These are phyloP conservation scores for Alectoria sarmentosa DNA, from an alignment of 495 filamentous ascomycete genomes.

Conservation along the genomic window DNA sequence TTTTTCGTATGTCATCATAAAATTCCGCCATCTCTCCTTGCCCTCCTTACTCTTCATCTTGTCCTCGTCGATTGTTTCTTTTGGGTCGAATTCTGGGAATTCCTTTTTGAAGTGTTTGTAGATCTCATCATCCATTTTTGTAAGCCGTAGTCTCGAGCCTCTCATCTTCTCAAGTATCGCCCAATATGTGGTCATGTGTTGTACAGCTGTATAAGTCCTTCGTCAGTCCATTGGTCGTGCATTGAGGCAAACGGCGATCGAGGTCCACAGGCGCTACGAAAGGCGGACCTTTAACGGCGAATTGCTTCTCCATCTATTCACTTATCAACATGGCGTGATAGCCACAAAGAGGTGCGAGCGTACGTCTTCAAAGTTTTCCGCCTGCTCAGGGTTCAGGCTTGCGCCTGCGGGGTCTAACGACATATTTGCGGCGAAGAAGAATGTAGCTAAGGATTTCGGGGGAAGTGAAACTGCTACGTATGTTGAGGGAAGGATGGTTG, in stretches of 20 bases:
- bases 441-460: no score
- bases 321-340: slow-evolving; percentile 17
- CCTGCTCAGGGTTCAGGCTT: slow-evolving; percentile 57
- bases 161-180: slow-evolving; percentile 81
- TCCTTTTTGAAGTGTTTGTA: slow-evolving; percentile 74
- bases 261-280: background rate
- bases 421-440: slow-evolving; percentile 29
- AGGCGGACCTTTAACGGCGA: slow-evolving; percentile 82
- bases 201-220: slow-evolving; percentile 53
- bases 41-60: slow-evolving; percentile 95
- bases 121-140: slow-evolving; percentile 92
- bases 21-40: slow-evolving; percentile 93
- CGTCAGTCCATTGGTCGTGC: slow-evolving; percentile 24
- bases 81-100: slow-evolving; percentile 89
- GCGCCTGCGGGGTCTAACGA: slow-evolving; percentile 37
- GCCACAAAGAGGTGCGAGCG: slow-evolving; percentile 21
- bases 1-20: slow-evolving; percentile 90
- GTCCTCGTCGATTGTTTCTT: slow-evolving; percentile 74
- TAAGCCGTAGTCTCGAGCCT: slow-evolving; percentile 80
- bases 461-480: no score
- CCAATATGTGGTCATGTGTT: slow-evolving; percentile 97
- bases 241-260: slow-evolving; percentile 10
- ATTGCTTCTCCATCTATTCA: slow-evolving; percentile 93
- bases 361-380: slow-evolving; percentile 75
- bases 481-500: no score